Base-by-base conservation (phyloP, 371 early-diverging fungal genomes). In the Sporodiniella umbellata region DNA sequence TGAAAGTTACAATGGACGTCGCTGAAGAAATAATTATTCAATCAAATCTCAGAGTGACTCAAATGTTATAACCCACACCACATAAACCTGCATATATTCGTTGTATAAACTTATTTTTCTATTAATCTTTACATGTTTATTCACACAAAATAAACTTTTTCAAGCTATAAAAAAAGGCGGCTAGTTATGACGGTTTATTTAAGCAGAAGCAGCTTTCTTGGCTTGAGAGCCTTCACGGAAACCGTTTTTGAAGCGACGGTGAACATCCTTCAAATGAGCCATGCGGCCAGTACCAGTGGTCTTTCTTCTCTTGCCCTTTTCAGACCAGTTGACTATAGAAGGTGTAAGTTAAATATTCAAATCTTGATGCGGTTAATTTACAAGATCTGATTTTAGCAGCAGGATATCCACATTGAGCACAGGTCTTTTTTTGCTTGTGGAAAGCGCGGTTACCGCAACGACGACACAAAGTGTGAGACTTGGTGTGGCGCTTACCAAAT, bases 371-470 rank as follows among this genome's bases (percentile, higher is more conserved):
- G n/a, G n/a, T n/a, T n/a, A n/a, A n/a, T n/a, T n/a, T n/a, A n/a
- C n/a, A 95, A 72, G 80, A 84, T 72, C 98, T 87, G 78, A 84
- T 88, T 85, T 96, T 98, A 62, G 95, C 92, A 63, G 93, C 79
- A 46, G 99, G 99, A 84, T 95, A 99, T 54, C 93, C 99, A 84
- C 99, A 99, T 70, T 89, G 88, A 61, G 98, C 89, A 83, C 99
- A 99, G 53, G 89, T 92, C 88, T 94, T 91, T 90, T 97, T 96
- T 80, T 97, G 97, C 86, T 90, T 94, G 90, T 99, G 99, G 91
- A 93, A 98, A 51, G 96, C 83, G 59, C 95, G 92, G 59, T 85
- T 86, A 39, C 98, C 98, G 78, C 99, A 99, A 68, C 99, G 88
- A 68, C 88, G 82, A 87, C 99, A 99, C 66, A 97, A 82, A 45